These are phyloP conservation scores for Rubia tinctorum DNA, from an alignment of 305 asterid genomes.

Conservation along the genomic window DNA sequence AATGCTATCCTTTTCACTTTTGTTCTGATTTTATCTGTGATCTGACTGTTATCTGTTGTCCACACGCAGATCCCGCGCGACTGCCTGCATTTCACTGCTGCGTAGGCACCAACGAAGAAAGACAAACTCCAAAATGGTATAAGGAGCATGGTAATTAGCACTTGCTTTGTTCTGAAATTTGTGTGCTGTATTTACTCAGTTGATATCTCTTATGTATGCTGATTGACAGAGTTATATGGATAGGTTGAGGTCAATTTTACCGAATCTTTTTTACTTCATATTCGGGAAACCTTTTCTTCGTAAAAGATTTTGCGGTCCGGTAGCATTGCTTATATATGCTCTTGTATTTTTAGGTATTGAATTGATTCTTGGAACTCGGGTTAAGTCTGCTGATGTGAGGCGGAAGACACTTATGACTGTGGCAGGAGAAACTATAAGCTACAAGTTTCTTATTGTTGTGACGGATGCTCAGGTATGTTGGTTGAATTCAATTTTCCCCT, in stretches of 20 bases:
- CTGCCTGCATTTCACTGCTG: constrained; percentile 83
- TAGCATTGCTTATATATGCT: neutral
- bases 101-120: constrained; percentile 76
- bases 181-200: neutral
- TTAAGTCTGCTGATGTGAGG: constrained; percentile 78
- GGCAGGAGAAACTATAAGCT: constrained; percentile 94
- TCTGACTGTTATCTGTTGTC: constrained; percentile 14
- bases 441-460: constrained; percentile 86
- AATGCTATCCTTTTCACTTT: neutral
- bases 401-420: constrained; percentile 79
- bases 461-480: constrained; percentile 98
- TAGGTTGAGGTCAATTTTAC: neutral
- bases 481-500: constrained; percentile 20
- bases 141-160: constrained; percentile 60
- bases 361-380: constrained; percentile 82
- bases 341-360: constrained; percentile 59
- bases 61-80: constrained; percentile 62
- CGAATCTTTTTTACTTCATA: neutral
- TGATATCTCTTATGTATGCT: neutral
- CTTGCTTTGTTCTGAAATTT: neutral
- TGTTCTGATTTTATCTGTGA: constrained; percentile 7
- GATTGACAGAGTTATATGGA: neutral
- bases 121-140: constrained; percentile 69
- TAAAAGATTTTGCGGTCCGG: neutral
- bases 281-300: no score